phyloP scores from a whole-genome alignment of 768 basidiomycete genomes.

The Pleurotus djamor region DNA sequence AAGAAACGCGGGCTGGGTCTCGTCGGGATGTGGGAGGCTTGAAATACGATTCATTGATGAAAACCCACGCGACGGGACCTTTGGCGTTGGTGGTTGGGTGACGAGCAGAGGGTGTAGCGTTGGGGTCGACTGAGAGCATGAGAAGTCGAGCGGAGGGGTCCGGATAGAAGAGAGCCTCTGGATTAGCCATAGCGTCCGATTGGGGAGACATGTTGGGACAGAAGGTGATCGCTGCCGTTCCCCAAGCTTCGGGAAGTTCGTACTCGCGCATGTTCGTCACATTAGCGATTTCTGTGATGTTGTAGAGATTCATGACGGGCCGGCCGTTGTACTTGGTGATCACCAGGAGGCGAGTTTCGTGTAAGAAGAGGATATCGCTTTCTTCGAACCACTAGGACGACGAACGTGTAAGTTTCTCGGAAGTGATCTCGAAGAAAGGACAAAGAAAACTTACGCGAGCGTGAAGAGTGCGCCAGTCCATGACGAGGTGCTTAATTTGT shows the following conservation, averaged over 20 bases:
- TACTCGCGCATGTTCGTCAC: conserved; percentile 45
- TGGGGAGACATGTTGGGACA: conserved; percentile 43
- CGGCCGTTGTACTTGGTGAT: conserved; percentile 31
- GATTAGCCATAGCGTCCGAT: conserved; percentile 27
- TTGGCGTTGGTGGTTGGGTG: conserved; percentile 9
- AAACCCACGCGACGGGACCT: conserved; percentile 41
- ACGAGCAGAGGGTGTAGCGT: not conserved
- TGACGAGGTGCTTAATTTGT: conserved; percentile 39
- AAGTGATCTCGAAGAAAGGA: not conserved
- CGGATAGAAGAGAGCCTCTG: conserved; percentile 53
- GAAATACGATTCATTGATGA: conserved; percentile 55
- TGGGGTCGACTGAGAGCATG: conserved; percentile 37
- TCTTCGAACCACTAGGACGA: conserved; percentile 45
- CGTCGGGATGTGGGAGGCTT: conserved; percentile 34
- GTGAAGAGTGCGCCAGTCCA: conserved; percentile 49
- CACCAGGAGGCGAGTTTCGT: conserved; percentile 41
- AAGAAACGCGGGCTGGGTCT: conserved; percentile 44
- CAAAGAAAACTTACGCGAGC: conserved; percentile 32
- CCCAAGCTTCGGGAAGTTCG: conserved; percentile 56
- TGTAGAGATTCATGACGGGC: conserved; percentile 43
- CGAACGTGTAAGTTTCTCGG: not conserved
- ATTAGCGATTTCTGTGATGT: conserved; percentile 39
- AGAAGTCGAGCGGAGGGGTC: conserved; percentile 51
- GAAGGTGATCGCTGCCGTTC: conserved; percentile 41
- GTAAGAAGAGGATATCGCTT: conserved; percentile 43